Base-by-base conservation (phyloP, 2,329 filamentous ascomycete genomes). In the Fusarium ambrosium region DNA sequence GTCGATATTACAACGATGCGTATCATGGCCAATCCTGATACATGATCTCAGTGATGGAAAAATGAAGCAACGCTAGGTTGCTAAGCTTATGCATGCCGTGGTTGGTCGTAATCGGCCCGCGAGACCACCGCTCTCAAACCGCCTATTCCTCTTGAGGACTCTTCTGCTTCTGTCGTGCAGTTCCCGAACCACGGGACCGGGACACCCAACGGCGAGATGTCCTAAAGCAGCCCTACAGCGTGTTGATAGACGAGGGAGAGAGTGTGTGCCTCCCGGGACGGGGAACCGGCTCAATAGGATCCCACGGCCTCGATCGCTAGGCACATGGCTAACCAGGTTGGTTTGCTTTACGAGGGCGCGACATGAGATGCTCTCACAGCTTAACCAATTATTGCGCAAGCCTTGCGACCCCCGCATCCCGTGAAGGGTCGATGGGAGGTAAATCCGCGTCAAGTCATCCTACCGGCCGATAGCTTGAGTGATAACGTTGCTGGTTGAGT, bases 161-260 rank as follows among this genome's bases (percentile, higher is more conserved):
- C 18, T 37, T 63, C 48, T 75, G 72, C 72, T 53, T 65, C 63
- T 61, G 32, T 56, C 61, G 53, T 75, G 72, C 69, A 68, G 60
- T 45, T 62, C 61, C 72, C 66, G 72, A 75, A 41, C 72, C 72
- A 62, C 61, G 70, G 72, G 58, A 68, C 72, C 66, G 72, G 72
- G 73, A 63, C 61, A 56, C 20, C 69, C 29, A 60, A 69, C 66
- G 66, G 63, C 32, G 51, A 48, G 43, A 68, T 62, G 64, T 51
- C 69, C 71, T 20, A 69, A 74, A 72, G 39, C 61, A 64, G 61
- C 41, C 45, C 61, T 41, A 55, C 34, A 48, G 32, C 62, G 62
- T 56, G 48, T 24, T 64, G 62, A 58, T 64, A 58, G 48, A 56
- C 20, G n/a, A 66, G 32, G 41, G 37, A 67, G 20, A 45, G 48